Evolutionary conservation across 192 early-diverging fungal species (phyloP), one percentile per base, ranked within the genome.

Genomic region (Coemansia sp.): DNA sequence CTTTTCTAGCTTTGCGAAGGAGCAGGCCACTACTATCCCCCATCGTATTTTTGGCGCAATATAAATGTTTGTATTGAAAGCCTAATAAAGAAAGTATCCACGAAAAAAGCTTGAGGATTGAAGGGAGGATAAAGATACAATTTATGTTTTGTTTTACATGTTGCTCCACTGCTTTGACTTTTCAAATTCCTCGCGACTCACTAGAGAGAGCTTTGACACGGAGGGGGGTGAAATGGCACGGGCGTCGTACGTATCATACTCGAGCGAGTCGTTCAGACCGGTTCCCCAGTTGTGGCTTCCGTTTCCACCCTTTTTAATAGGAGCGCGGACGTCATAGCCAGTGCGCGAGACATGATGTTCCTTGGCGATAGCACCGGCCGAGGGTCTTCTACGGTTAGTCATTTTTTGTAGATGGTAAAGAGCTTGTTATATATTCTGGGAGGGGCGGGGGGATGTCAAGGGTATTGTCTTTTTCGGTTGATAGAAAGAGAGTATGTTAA

Each of bases 291-390:
- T 75, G 34, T 62, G 59, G 28, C 33, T 49, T 2, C 73, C 73
- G 15, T 63, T 59, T 25, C 73, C 73, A 28, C 65, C 63, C 62
- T 70, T 75, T 63, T 75, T 75, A 53, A 53, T 16, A 31, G 48
- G 46, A 0, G 58, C 64, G 15, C 73, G 73, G 1, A 57, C 53
- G 34, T 70, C 67, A 26, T 40, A 63, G 7, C 67, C 73, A 46
- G 65, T 75, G 55, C 73, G 67, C 46, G 73, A 49, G 13, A 75
- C 37, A 66, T 75, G 73, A 31, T 57, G 63, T 12, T 75, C 67
- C 64, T 70, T 75, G 64, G 48, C 69, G 23, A 37, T 21, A 2
- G 64, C 66, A 12, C 63, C 73, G 9, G 64, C 67, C 43, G 46
- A 63, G 13, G 31, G 52, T 51, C 35, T 61, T 51, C 58, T 69